Base-by-base conservation (phyloP, 768 basidiomycete genomes). In the Rhodotorula diobovata region DNA sequence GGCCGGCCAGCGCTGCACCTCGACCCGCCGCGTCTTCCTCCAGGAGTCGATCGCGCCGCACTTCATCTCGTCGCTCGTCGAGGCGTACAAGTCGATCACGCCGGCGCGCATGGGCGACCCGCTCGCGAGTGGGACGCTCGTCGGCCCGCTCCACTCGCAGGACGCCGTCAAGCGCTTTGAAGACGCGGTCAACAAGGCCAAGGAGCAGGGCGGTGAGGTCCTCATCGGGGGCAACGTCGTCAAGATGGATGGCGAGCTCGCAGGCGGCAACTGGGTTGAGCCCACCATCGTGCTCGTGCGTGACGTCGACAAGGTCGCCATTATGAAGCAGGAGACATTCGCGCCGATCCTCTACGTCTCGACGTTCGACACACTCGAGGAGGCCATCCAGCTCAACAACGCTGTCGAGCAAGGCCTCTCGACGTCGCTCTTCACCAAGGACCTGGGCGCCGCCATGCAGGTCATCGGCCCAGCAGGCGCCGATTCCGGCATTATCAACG, bases 381-480 rank as follows among this genome's bases (percentile, higher is more conserved):
- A 82, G 74, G 80, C 81, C 32, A 81, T 96, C 79, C 83, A 83
- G 78, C 91, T 89, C 88, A 94, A 95, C 80, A 95, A 95, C 80
- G 85, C 84, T 53, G 93, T 95, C 63, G 89, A 89, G 21, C 92
- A 92, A 81, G 93, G 93, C n/a, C 81, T 95, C 68, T 92, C 90
- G 55, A 91, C 90, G 78, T 90, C 90, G 70, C 83, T 96, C 3
- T 97, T 94, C 90, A 94, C 94, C 45, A 68, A 87, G 51, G 89
- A 91, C 77, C 77, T 97, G 60, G 84, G 89, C 70, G 88, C 89
- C 76, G 82, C 96, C 63, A 92, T 94, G 62, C 90, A 87, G 81
- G 96, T 93, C 91, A 88, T 95, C 74, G 92, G 93, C 21, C 89
- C 93, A 51, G 84, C 84, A 68, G 94, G 94, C 41, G 90, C 89